Evolutionary conservation across 306 rosid genomes (phyloP), one percentile per base, ranked within the genome.

Genomic region (Crotalaria pallida): DNA sequence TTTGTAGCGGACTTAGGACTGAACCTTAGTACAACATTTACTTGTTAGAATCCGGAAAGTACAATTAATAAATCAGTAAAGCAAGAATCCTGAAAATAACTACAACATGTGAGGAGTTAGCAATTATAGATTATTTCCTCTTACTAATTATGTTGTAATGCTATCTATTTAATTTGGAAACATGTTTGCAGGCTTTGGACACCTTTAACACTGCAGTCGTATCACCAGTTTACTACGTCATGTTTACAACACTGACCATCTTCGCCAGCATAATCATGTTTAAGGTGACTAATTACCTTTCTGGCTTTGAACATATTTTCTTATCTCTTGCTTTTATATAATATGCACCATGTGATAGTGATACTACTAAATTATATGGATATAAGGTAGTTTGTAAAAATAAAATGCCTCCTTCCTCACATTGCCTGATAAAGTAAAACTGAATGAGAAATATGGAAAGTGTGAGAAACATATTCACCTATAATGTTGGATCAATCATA

Each of bases 201-300:
- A 90, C 93, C 40, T 90, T 93, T 56, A 93, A 93, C 84, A 85
- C 98, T 0, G 98, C 97, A 1, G 97, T 93, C 1, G 80, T 93
- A 36, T 87, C 98, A 12, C 98, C 98, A 2, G 88, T 90, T 55
- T 93, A 93, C 87, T 93, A 85, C 11, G 98, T 90, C 48, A 84
- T 85, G 92, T 93, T 93, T 57, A 93, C 98, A 36, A 17, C 89
- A 18, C 69, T 93, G 71, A 93, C 98, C 67, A 88, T 93, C 58
- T 67, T 93, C 29, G 98, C 98, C 68, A 93, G 98, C 72, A 81
- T 87, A 78, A 93, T 93, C 79, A 87, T 92, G 90, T 89, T 84
- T 58, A 92, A 92, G 96, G 96, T 89, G 51, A 79, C 53, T 65
- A 70, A 24, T 13, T 44, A 26, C 16, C 47, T 36, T 70, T 36